A percentile compares a stretch with the other conserved stretches of the same genome.
phyloP scores from a whole-genome alignment of 805 yeast genomes.

The Saturnispora besseyi region DNA sequence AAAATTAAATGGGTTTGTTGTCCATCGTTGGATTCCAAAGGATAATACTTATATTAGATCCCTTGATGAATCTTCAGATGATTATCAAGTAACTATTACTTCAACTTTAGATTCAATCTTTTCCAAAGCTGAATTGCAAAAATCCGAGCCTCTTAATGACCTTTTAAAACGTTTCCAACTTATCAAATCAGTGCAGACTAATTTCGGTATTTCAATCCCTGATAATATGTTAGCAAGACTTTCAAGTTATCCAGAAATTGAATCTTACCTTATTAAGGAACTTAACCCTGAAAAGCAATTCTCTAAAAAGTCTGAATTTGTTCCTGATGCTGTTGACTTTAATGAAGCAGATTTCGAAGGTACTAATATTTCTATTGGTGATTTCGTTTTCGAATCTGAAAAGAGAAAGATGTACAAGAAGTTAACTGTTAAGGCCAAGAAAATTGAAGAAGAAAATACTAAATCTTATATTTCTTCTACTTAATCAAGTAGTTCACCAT shows the following conservation, averaged over 20 bases:
- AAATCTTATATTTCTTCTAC: not conserved
- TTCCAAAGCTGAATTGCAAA: not conserved
- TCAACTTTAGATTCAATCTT: constrained; percentile 14
- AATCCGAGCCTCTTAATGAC: constrained; percentile 23
- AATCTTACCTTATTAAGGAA: constrained; percentile 27
- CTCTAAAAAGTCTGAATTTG: constrained; percentile 46
- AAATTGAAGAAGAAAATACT: constrained; percentile 18
- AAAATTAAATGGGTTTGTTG: constrained; percentile 24
- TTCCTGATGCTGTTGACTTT: constrained; percentile 65
- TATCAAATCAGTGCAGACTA: constrained; percentile 38
- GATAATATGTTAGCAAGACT: constrained; percentile 40
- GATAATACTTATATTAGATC: constrained; percentile 14
- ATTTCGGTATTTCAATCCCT: constrained; percentile 43
- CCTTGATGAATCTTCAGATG: constrained; percentile 1
- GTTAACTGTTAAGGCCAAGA: constrained; percentile 31
- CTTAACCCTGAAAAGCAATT: constrained; percentile 33
- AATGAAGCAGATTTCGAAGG: constrained; percentile 46
- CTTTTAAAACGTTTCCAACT: constrained; percentile 41
- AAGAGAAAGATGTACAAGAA: constrained; percentile 38
- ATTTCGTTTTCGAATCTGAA: constrained; percentile 38
- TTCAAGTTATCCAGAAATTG: constrained; percentile 32
- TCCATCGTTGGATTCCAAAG: constrained; percentile 26
- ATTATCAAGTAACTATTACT: constrained; percentile 12
- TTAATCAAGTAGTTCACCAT: not conserved
- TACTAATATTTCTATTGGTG: constrained; percentile 46